Percentiles rank a stretch among this genome's conserved stretches.
Evolutionary conservation across 2,329 filamentous ascomycete genomes (phyloP).

Genomic region (Neonectria magnoliae): DNA sequence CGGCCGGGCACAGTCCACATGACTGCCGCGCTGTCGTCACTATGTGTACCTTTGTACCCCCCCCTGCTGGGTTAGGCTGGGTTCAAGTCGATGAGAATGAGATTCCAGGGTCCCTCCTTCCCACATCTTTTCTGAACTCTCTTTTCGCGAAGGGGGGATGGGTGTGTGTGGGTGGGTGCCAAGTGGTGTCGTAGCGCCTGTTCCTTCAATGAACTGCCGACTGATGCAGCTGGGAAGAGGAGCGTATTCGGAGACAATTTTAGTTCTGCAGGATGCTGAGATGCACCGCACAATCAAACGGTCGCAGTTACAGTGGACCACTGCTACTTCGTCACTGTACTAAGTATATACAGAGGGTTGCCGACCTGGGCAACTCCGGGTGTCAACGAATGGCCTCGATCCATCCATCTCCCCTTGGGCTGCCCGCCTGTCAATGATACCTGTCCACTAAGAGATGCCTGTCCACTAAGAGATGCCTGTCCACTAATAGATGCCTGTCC

Average conservation of each 20-base stretch:
- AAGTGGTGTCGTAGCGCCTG: background rate
- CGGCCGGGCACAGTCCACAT: slow-evolving; percentile 20
- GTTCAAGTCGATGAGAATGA: background rate
- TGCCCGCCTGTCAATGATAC: background rate
- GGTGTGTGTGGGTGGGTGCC: too few species aligned
- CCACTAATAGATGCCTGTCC: background rate
- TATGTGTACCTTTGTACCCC: slow-evolving; percentile 15
- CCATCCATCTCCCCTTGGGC: background rate
- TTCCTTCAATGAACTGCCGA: background rate
- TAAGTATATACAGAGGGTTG: too few species aligned
- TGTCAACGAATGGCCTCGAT: background rate
- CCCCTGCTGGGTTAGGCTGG: background rate
- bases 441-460: background rate
- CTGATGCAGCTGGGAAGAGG: too few species aligned
- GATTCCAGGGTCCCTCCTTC: slow-evolving; percentile 16
- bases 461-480: background rate
- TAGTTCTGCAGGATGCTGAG: background rate
- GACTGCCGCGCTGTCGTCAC: slow-evolving; percentile 41
- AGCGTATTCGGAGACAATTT: background rate
- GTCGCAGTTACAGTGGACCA: background rate
- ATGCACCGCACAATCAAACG: too few species aligned
- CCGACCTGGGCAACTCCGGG: too few species aligned
- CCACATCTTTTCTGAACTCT: background rate
- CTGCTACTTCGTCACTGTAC: background rate
- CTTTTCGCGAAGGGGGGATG: background rate